phyloP scores from a whole-genome alignment of 2,329 filamentous ascomycete genomes.

The Fusarium marasasianum region DNA sequence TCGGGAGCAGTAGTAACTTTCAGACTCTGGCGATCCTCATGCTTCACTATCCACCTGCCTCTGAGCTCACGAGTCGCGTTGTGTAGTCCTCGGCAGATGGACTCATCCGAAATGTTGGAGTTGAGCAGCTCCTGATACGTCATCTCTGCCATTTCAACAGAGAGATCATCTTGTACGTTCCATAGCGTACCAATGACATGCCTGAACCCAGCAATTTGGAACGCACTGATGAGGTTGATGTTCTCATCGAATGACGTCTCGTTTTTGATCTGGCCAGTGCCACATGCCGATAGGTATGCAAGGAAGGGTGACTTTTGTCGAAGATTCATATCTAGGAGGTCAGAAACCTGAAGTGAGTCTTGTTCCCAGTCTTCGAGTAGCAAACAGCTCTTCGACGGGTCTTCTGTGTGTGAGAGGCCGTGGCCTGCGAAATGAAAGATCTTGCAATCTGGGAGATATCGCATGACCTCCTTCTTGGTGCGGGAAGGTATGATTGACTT shows the following conservation, averaged over 20 bases:
- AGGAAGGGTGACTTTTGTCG: not conserved
- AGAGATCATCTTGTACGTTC: not conserved
- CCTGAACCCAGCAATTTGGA: not conserved
- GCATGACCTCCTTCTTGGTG: not conserved
- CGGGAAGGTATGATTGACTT: not conserved
- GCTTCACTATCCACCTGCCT: not conserved
- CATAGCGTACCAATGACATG: not conserved
- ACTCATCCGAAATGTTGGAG: not conserved
- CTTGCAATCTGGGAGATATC: not conserved
- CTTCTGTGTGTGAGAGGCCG: not conserved
- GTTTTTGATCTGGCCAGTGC: not conserved
- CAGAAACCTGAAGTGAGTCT: not conserved
- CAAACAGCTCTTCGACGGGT: not conserved
- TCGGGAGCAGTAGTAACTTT: too few relatives aligned
- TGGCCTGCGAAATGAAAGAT: conserved; percentile 11
- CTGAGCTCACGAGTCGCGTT: not conserved
- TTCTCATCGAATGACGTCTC: not conserved
- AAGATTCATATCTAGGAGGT: not conserved
- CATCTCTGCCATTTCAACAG: not conserved
- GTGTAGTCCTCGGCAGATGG: not conserved
- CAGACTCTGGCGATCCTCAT: fast-evolving
- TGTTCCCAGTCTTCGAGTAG: not conserved
- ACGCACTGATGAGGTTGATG: not conserved
- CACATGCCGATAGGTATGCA: conserved; percentile 2
- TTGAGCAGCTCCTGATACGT: not conserved